These are phyloP conservation scores for Ceriops zippeliana DNA, from an alignment of 345 rosid genomes.

Conservation along the genomic window DNA sequence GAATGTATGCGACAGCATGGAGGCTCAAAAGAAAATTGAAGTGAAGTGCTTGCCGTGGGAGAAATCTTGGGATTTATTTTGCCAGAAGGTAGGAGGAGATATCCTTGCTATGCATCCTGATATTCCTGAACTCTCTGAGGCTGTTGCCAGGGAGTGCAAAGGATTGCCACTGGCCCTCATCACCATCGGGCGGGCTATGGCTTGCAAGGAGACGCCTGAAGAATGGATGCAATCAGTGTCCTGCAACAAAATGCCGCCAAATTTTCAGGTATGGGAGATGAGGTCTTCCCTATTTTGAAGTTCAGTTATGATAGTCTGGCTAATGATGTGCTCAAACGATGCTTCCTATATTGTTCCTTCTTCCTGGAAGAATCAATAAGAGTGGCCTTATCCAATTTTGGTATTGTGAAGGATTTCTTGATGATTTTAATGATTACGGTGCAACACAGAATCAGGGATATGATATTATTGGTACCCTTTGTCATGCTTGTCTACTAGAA, in stretches of 20 bases:
- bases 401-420: constrained; percentile 13
- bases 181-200: constrained; percentile 37
- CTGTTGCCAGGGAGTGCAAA: constrained; percentile 26
- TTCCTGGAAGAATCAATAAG: constrained; percentile 21
- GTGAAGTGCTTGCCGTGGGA: constrained; percentile 28
- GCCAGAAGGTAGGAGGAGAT: constrained; percentile 29
- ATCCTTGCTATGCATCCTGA: constrained; percentile 25
- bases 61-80: constrained; percentile 38
- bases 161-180: constrained; percentile 38
- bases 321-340: too few relatives aligned
- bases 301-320: background rate
- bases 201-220: constrained; percentile 28
- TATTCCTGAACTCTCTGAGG: constrained; percentile 27
- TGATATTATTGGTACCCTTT: constrained; percentile 21
- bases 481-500: constrained; percentile 26
- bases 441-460: background rate
- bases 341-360: too few relatives aligned
- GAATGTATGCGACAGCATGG: too few relatives aligned
- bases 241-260: background rate
- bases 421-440: background rate
- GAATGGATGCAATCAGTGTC: constrained; percentile 29
- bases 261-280: too few relatives aligned
- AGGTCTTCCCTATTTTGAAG: background rate
- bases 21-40: constrained; percentile 26
- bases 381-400: constrained; percentile 13